Base-by-base conservation (phyloP, 306 rosid genomes). In the Rubus idaeus region DNA sequence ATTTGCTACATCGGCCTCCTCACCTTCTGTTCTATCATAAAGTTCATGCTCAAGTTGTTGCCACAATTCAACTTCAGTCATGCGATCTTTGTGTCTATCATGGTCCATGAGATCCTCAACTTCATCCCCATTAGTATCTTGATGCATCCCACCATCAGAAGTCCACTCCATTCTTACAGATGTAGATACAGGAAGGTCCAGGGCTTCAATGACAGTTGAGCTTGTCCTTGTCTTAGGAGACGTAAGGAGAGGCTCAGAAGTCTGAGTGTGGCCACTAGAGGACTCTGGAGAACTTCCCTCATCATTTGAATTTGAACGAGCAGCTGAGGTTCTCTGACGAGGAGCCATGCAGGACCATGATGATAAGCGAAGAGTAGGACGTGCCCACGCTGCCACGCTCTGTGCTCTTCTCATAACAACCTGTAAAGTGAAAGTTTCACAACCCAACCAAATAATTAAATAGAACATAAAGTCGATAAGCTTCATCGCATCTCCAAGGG, bases 351-450 rank as follows among this genome's bases (percentile, higher is more conserved):
- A 95, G 52, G 97, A 90, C 97, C 93, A 95, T 63, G 99, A 88
- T 16, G 97, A 84, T 63, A 95, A 68, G 71, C 63, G 75, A 70
- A 95, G 92, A 50, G 77, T 76, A 74, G 97, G 97, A 64, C 92
- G 96, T 35, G 87, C 76, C 97, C 99, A 95, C 76, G 99, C 98
- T 79, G 98, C 98, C 96, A 95, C 87, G 86, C 92, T 90, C 84
- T 89, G 93, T 16, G 97, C 97, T 85, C 92, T 95, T 88, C 78
- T 92, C 97, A 95, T 89, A 77, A 89, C 97, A 56, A 92, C 97
- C 99, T 95, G 78, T 68, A 56, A 74, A 84, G 44, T 70, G 46
- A 72, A 84, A 74, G 52, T 41, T 56, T 41, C 13, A 41, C 52
- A 56, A 41, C 66, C 76, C 52, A 20, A 56, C 8, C 41, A 41